Conservation (phyloP, 2,329 filamentous ascomycete genomes). For the Exutisphaerella laricina region DNA sequence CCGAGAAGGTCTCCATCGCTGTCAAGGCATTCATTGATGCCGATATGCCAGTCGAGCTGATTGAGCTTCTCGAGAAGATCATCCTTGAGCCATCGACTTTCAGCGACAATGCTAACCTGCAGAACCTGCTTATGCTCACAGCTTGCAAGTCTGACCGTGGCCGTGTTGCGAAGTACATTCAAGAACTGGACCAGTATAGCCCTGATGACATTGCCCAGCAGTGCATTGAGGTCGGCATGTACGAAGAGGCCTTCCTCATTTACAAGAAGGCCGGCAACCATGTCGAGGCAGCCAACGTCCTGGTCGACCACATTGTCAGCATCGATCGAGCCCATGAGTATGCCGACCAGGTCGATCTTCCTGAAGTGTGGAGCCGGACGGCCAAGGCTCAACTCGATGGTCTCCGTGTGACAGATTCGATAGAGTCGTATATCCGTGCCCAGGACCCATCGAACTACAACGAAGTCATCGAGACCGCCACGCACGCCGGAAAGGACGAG, state of each 20-base stretch:
- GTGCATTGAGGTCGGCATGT: constrained; percentile 89
- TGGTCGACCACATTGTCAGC: constrained; percentile 94
- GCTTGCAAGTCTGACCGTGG: constrained; percentile 95
- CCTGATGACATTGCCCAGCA: constrained; percentile 88
- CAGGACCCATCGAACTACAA: constrained; percentile 86
- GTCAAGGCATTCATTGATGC: constrained; percentile 88
- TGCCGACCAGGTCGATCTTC: constrained; percentile 86
- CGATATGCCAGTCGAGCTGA: constrained; percentile 87
- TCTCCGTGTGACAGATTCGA: constrained; percentile 82
- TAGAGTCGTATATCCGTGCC: constrained; percentile 96
- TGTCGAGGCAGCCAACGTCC: constrained; percentile 76
- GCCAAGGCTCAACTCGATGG: constrained; percentile 97
- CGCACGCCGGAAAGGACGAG: constrained; percentile 93
- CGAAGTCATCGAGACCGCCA: constrained; percentile 94
- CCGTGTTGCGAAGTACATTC: constrained; percentile 93
- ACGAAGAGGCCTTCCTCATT: constrained; percentile 96
- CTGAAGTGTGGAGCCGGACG: constrained; percentile 97
- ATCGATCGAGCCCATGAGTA: constrained; percentile 96
- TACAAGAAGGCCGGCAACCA: constrained; percentile 97
- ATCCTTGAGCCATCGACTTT: constrained; percentile 99
- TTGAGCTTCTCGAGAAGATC: constrained; percentile 98
- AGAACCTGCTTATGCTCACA: constrained; percentile 94
- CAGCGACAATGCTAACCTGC: constrained; percentile 93
- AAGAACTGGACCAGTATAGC: constrained; percentile 81
- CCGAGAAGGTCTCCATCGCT: constrained; percentile 88